These are phyloP conservation scores for Microsporum canis DNA, from an alignment of 2,329 filamentous ascomycete species.

Conservation along the genomic window DNA sequence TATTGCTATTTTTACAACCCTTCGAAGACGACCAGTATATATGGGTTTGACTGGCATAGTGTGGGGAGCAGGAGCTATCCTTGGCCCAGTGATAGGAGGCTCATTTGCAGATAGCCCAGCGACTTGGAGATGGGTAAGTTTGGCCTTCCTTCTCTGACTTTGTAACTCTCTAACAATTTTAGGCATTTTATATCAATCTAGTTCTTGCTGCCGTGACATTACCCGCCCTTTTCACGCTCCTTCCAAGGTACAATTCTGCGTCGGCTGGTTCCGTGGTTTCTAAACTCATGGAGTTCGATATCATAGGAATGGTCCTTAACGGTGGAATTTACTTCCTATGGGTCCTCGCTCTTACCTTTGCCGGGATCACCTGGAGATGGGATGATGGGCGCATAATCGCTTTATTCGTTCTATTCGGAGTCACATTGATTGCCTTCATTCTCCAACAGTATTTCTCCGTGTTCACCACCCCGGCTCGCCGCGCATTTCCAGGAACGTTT, in stretches of 20 bases:
- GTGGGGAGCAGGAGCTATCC: conserved; percentile 28
- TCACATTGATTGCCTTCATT: conserved; percentile 35
- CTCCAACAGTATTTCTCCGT: conserved; percentile 35
- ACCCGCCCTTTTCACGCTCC: conserved; percentile 4
- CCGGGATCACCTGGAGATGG: conserved; percentile 41
- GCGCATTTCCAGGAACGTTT: conserved; percentile 42
- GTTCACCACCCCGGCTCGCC: conserved; percentile 33
- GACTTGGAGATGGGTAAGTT: conserved; percentile 27
- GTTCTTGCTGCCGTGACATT: conserved; percentile 20
- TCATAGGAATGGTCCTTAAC: conserved; percentile 35
- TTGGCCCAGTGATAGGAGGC: conserved; percentile 32
- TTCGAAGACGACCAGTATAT: conserved; percentile 22
- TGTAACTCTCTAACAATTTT: conserved; percentile 9
- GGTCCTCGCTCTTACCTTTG: conserved; percentile 41
- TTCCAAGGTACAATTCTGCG: not conserved
- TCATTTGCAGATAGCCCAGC: conserved; percentile 22
- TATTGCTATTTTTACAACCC: conserved; percentile 17
- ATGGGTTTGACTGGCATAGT: conserved; percentile 25
- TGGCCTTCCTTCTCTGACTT: not conserved
- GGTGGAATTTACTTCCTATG: conserved; percentile 30
- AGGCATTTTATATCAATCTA: conserved; percentile 44
- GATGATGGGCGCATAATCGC: conserved; percentile 35
- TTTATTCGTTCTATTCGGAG: conserved; percentile 38
- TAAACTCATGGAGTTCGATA: conserved; percentile 30
- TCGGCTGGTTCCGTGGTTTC: conserved; percentile 5